These are phyloP conservation scores for Isoetes taiwanensis DNA, from an alignment of 75 land plant species.

Conservation along the genomic window DNA sequence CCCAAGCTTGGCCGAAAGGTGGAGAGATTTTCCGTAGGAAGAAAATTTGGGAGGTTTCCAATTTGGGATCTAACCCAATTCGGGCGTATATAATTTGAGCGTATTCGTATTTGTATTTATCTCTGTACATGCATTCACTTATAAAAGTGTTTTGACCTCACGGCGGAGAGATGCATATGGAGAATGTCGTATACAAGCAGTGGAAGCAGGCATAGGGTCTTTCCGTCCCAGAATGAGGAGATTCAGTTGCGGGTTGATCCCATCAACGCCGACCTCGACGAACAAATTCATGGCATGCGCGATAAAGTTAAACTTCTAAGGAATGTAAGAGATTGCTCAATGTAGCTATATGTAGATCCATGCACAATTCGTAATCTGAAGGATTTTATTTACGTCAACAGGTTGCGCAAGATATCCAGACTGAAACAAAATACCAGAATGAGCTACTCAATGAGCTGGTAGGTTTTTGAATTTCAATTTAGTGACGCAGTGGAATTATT, in stretches of 20 bases:
- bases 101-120: no score
- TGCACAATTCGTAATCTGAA: not conserved
- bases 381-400: slow-evolving; percentile 6
- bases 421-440: slow-evolving; percentile 59
- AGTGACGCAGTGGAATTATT: no score
- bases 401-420: slow-evolving; percentile 58
- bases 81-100: no score
- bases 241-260: slow-evolving; percentile 70
- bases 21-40: no score
- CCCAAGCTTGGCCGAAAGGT: no score
- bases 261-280: slow-evolving; percentile 62
- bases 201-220: no score
- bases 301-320: slow-evolving; percentile 40
- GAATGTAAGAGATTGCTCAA: slow-evolving; percentile 27
- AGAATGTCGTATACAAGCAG: no score
- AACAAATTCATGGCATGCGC: slow-evolving; percentile 50
- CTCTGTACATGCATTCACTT: no score
- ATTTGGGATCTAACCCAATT: no score
- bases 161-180: no score
- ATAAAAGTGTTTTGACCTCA: no score
- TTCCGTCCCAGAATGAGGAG: slow-evolving; percentile 40
- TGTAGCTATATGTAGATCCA: not conserved
- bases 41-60: no score
- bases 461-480: slow-evolving; percentile 7
- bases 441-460: slow-evolving; percentile 60